Base-by-base conservation (phyloP, 768 basidiomycete species). In the Austroboletus eburneus region DNA sequence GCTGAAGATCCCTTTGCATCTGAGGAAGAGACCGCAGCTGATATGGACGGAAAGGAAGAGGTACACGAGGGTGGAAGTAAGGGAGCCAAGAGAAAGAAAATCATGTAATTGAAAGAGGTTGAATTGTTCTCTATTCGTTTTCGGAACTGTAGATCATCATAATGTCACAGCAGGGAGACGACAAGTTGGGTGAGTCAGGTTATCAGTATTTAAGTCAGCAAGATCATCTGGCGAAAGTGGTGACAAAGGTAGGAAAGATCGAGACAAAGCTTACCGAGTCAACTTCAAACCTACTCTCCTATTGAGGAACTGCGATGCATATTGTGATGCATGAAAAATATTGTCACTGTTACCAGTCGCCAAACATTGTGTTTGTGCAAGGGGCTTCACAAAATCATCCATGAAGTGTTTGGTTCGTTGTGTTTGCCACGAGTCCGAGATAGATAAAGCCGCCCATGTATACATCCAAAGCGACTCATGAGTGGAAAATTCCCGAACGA, bases 401-500 rank as follows among this genome's bases (percentile, higher is more conserved):
- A 49, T 18, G 3, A 63, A 63, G 5, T 50, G 36, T 17, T 45
- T 38, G 0, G 43, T 32, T 23, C 35, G 46, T 20, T 25, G 32
- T 38, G 34, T 14, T 34, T 51, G 37, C 38, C 38, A 39, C 3
- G 20, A 18, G 22, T 43, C 29, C 6, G 21, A 37, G 18, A 53
- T 37, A 16, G 43, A 55, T 29, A 51, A 34, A 1, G 33, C 42
- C 4, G 24, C 40, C 34, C 24, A 51, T 18, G 20, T 33, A 63
- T 81, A 85, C 51, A 80, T 65, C 83, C 84, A 86, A 16, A 85
- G 69, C 0, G 85, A 63, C 57, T 86, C 81, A 48, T 83, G 78
- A 21, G 68, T 52, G 2, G 85, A 79, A 56, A 77, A 85, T 17
- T 69, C 55, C 10, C 51, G 51, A 16, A 84, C 60, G 17, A 87